Evolutionary conservation across 306 rosid species (phyloP).

Genomic region (Glycine tomentella): DNA sequence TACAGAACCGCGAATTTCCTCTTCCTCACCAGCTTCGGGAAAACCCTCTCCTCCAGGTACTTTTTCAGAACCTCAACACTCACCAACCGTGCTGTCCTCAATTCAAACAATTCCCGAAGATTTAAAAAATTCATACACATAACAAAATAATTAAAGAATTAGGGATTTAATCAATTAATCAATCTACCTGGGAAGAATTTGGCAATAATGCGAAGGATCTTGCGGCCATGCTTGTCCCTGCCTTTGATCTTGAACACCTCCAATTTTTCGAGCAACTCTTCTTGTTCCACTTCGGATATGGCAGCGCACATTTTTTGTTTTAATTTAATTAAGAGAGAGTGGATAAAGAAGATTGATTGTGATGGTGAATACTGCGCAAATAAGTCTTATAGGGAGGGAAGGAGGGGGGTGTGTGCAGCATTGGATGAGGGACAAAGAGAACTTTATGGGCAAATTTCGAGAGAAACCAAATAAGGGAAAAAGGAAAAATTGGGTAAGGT

Average conservation of each 20-base stretch:
- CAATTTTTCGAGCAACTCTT: constrained; percentile 64
- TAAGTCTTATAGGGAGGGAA: too few species aligned
- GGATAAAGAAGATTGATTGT: neutral
- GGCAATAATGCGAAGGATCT: constrained; percentile 78
- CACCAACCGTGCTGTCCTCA: constrained; percentile 64
- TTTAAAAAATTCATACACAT: neutral
- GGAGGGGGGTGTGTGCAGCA: neutral
- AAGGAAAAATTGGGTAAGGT: neutral
- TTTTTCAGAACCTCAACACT: constrained; percentile 70
- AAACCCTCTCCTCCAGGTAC: constrained; percentile 75
- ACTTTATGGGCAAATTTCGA: neutral
- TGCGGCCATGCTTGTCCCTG: constrained; percentile 76
- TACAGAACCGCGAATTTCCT: constrained; percentile 74
- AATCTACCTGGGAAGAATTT: constrained; percentile 83
- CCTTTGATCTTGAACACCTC: constrained; percentile 86
- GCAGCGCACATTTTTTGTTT: constrained; percentile 46
- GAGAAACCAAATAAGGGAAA: neutral
- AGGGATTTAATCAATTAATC: neutral
- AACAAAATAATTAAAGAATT: neutral
- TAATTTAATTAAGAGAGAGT: neutral
- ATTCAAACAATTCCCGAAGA: too few species aligned
- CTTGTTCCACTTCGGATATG: constrained; percentile 63
- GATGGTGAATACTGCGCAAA: neutral
- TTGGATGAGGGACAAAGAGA: neutral
- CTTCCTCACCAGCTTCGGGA: constrained; percentile 68